Evolutionary conservation across 495 filamentous ascomycete species (phyloP), one percentile per base, ranked within the genome.

Genomic region (Penicillium silybi): DNA sequence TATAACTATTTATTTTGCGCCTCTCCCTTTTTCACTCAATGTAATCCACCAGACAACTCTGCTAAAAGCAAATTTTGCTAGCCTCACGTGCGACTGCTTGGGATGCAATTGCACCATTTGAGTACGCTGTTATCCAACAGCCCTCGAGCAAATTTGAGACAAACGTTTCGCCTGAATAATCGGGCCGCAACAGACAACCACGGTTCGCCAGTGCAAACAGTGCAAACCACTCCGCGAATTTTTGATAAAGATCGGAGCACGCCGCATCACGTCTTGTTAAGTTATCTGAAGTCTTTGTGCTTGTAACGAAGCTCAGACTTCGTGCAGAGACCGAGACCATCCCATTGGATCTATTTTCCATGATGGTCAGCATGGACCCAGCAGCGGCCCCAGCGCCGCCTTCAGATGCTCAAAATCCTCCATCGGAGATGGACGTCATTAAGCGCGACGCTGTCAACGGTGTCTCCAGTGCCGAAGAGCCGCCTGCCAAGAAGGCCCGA

Each of bases 401-500:
- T 18, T 27, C 56, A 25, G 48, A 57, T 26, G 32, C 26, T 27
- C 57, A 48, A 41, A 41, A 38, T 29, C 26, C 46, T 40, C 29
- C 44, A 13, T 34, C 46, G 11, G 41, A 56, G 41, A 18, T 37
- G 10, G 53, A 64, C 16, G 25, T 46, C 16, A 27, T 26, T 19
- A 59, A 54, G 47, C 59, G 62, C 34, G 56, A 57, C 17, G 49
- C 54, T 19, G 32, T 40, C 38, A 48, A 46, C 34, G 54, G 38
- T 39, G 48, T 27, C 45, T 34, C 59, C 19, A 38, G 20, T 40
- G n/a, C 50, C 17, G 66, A 74, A 44, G 80, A 81, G 52, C 77
- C 76, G 32, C 75, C 80, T 15, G 58, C 77, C 23, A 90, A 90
- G 71, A 74, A 79, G 42, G 68, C 76, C 29, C 87, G 76, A 60